A percentile compares a stretch with the other conserved stretches of the same genome.
These are phyloP conservation scores for Jackrogersella multiformis DNA, from an alignment of 495 filamentous ascomycete species.

Conservation along the genomic window DNA sequence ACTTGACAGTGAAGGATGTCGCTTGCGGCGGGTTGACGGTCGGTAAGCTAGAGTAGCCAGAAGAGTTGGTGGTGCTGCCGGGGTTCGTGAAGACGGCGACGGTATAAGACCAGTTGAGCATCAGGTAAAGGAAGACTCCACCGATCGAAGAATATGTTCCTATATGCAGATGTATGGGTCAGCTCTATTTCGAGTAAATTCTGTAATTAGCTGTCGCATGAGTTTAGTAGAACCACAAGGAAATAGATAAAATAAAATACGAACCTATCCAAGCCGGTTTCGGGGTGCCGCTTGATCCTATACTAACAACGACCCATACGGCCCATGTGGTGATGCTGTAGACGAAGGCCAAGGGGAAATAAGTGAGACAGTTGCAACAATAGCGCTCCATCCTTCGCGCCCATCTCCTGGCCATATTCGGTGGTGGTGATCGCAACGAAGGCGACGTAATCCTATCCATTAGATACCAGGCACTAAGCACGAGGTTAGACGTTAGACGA, in stretches of 20 bases:
- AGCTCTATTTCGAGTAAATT: neutral
- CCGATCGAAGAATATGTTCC: constrained; percentile 59
- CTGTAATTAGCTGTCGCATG: neutral
- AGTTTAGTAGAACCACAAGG: neutral
- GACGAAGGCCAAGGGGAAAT: constrained; percentile 89
- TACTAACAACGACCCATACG: constrained; percentile 81
- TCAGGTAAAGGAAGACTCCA: constrained; percentile 75
- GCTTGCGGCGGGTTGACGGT: constrained; percentile 60
- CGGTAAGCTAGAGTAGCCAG: constrained; percentile 62
- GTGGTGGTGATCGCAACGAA: constrained; percentile 38
- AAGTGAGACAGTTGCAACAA: constrained; percentile 81
- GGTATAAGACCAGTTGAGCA: constrained; percentile 89
- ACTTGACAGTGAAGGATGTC: constrained; percentile 88
- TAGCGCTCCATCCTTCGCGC: constrained; percentile 81
- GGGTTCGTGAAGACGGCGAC: constrained; percentile 91
- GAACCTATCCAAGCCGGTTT: constrained; percentile 74
- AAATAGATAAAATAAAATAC: constrained; percentile 28
- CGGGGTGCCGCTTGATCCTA: constrained; percentile 66
- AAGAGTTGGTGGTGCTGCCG: constrained; percentile 66
- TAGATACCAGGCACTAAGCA: too few species aligned
- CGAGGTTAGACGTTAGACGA: too few species aligned
- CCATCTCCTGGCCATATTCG: constrained; percentile 63
- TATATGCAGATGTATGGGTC: constrained; percentile 37
- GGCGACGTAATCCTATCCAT: constrained; percentile 45
- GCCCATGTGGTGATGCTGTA: constrained; percentile 92